These are phyloP conservation scores for Cichorium intybus DNA, from an alignment of 140 eudicot species.

Conservation along the genomic window DNA sequence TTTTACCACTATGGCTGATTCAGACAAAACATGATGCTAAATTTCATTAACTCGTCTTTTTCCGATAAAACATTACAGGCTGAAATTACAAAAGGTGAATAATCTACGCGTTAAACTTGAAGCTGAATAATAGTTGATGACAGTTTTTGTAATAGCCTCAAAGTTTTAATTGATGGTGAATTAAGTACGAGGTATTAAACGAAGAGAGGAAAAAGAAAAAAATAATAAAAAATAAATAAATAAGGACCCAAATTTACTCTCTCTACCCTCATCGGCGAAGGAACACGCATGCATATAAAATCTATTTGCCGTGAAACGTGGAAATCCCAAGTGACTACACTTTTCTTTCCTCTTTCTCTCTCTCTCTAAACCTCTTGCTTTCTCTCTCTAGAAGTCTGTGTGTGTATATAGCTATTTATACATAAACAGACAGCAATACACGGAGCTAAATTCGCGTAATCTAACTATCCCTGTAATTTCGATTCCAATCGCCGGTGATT, in stretches of 20 bases:
- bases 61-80: too few relatives aligned
- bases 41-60: too few relatives aligned
- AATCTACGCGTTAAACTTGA: neutral
- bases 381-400: conserved; percentile 19
- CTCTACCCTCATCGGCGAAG: conserved; percentile 23
- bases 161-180: neutral
- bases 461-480: conserved; percentile 20
- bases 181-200: conserved; percentile 23
- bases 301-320: conserved; percentile 33
- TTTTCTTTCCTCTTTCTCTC: conserved; percentile 12
- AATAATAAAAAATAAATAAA: neutral
- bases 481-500: conserved; percentile 19
- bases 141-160: neutral
- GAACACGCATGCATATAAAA: conserved; percentile 30
- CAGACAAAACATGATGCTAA: too few relatives aligned
- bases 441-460: conserved; percentile 30
- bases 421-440: conserved; percentile 10
- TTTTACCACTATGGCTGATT: too few relatives aligned
- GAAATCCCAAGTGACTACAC: conserved; percentile 31
- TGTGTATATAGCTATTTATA: neutral
- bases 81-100: neutral
- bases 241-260: conserved; percentile 13
- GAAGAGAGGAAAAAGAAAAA: neutral
- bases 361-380: conserved; percentile 26
- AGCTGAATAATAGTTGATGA: neutral